Conservation (phyloP, 2,329 filamentous ascomycete species). For the Myrmaecium sp. region DNA sequence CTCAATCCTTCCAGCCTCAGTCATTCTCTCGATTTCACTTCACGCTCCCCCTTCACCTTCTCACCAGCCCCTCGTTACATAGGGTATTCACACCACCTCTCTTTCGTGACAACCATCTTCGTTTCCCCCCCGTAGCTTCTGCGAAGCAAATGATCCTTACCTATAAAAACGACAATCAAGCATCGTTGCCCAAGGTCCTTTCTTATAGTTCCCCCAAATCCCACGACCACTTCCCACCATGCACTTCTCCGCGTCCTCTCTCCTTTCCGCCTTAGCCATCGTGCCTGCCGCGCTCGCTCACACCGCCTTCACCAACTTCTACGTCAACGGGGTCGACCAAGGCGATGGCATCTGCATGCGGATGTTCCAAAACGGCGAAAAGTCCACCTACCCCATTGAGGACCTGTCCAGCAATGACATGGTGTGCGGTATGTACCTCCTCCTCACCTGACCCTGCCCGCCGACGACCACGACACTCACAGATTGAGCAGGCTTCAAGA, state of each 20-base stretch:
- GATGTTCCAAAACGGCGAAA: slow-evolving; percentile 38
- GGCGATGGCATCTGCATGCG: slow-evolving; percentile 58
- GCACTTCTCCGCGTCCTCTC: slow-evolving; percentile 1
- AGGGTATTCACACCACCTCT: no score
- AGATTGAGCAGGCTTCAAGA: slow-evolving; percentile 22
- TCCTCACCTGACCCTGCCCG: slow-evolving; percentile 6
- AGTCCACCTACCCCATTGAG: slow-evolving; percentile 40
- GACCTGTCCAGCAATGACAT: slow-evolving; percentile 43
- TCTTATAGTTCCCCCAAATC: no score
- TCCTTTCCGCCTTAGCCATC: slow-evolving; percentile 16
- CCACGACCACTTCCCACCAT: background rate
- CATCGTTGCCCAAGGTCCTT: no score
- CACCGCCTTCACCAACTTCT: slow-evolving; percentile 19
- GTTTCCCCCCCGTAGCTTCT: no score
- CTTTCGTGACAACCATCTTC: no score
- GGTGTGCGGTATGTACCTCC: slow-evolving; percentile 45
- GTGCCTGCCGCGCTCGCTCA: slow-evolving; percentile 17
- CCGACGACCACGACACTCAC: no score
- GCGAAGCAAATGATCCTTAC: no score
- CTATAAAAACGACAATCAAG: no score
- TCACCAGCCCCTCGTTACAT: no score
- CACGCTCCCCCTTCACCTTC: background rate
- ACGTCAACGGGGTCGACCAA: slow-evolving; percentile 15
- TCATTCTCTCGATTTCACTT: slow-evolving; percentile 11
- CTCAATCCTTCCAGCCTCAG: slow-evolving; percentile 13